Evolutionary conservation across 768 basidiomycete species (phyloP).

Genomic region (Mycena albidolilacea): DNA sequence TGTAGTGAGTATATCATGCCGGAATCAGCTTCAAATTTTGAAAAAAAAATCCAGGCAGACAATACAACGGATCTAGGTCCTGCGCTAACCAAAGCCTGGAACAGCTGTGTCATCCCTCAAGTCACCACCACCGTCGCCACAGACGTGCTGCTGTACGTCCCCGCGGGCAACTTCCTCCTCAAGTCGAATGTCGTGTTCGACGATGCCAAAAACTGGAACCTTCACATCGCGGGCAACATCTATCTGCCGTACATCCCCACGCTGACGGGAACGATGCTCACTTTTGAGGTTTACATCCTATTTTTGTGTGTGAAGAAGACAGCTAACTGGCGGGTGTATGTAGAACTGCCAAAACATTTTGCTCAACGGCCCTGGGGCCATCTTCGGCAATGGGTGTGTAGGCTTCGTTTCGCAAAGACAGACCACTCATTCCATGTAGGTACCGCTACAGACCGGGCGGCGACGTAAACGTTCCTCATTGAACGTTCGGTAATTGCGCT

Average conservation of each 20-base stretch:
- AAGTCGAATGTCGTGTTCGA: slow-evolving; percentile 40
- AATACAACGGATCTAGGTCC: slow-evolving; percentile 45
- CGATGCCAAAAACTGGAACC: slow-evolving; percentile 42
- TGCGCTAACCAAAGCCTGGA: slow-evolving; percentile 43
- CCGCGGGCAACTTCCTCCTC: slow-evolving; percentile 43
- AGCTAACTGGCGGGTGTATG: not conserved
- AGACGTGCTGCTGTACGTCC: slow-evolving; percentile 42
- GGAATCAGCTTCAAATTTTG: too few relatives aligned
- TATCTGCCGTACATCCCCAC: slow-evolving; percentile 40
- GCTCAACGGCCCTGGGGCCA: slow-evolving; percentile 42
- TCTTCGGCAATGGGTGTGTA: slow-evolving; percentile 41
- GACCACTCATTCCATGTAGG: not conserved
- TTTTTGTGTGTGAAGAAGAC: not conserved
- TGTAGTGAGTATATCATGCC: not conserved
- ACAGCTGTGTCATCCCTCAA: slow-evolving; percentile 40
- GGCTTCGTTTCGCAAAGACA: not conserved
- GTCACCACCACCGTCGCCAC: slow-evolving; percentile 39
- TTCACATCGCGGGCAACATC: slow-evolving; percentile 43
- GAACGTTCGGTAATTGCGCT: not conserved
- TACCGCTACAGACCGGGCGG: slow-evolving; percentile 43
- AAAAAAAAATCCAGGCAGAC: slow-evolving; percentile 30
- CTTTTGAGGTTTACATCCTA: slow-evolving; percentile 38
- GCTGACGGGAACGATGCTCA: slow-evolving; percentile 44
- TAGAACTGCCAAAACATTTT: slow-evolving; percentile 43
- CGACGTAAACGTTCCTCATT: slow-evolving; percentile 31